These are phyloP conservation scores for Metschnikowia dekortorum DNA, from an alignment of 805 yeast genomes.

Conservation along the genomic window DNA sequence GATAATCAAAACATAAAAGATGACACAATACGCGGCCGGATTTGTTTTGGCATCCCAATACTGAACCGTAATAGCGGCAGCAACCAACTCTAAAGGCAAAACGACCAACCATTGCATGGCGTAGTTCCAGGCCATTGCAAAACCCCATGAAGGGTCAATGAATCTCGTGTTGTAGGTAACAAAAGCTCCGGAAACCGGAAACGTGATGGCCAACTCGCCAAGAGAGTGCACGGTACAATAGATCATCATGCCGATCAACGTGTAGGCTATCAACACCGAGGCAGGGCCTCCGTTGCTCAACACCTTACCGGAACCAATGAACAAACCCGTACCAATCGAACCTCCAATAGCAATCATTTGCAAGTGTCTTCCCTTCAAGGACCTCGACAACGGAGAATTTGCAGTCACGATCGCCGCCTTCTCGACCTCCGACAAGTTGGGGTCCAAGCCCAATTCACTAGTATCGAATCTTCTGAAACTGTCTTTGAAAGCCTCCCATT, in stretches of 20 bases:
- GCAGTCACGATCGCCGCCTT: conserved; percentile 48
- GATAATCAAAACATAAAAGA: conserved; percentile 49
- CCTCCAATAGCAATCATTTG: conserved; percentile 84
- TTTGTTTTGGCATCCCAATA: conserved; percentile 50
- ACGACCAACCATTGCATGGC: conserved; percentile 50
- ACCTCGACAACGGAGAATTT: conserved; percentile 53
- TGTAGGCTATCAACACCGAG: conserved; percentile 37
- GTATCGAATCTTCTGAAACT: conserved; percentile 30
- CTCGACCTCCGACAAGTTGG: conserved; percentile 35
- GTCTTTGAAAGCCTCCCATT: conserved; percentile 23
- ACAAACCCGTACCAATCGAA: conserved; percentile 77
- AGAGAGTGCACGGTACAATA: conserved; percentile 38
- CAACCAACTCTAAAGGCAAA: conserved; percentile 62
- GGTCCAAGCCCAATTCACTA: conserved; percentile 41
- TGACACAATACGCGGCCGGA: conserved; percentile 55
- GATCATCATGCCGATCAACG: conserved; percentile 33
- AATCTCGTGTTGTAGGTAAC: conserved; percentile 60
- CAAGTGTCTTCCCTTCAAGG: conserved; percentile 54
- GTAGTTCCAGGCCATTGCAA: conserved; percentile 71
- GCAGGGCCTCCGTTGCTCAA: conserved; percentile 72
- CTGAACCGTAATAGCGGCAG: conserved; percentile 53
- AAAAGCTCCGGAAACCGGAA: conserved; percentile 45
- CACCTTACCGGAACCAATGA: conserved; percentile 68
- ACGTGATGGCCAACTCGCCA: conserved; percentile 48
- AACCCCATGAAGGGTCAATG: conserved; percentile 66